Percentiles rank a stretch among this genome's conserved stretches.
Evolutionary conservation across 495 filamentous ascomycete genomes (phyloP).

Genomic region (Neurospora tetraspora): DNA sequence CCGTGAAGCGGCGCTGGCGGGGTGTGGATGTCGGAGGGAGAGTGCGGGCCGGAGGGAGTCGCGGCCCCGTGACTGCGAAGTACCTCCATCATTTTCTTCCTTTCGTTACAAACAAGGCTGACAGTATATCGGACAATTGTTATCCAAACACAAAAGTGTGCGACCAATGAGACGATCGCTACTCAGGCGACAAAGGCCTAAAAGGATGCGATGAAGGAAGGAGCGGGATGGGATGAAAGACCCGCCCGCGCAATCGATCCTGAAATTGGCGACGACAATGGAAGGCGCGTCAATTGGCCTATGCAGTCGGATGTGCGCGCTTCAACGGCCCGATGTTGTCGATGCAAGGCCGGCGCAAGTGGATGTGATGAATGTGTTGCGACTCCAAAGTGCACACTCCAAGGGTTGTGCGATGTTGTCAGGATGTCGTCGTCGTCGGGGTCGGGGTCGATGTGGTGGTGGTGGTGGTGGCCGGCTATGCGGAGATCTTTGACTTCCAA

Average conservation of each 20-base stretch:
- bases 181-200: neutral
- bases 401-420: neutral
- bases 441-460: neutral
- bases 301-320: neutral
- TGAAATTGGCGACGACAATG: neutral
- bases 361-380: neutral
- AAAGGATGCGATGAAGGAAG: neutral
- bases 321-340: neutral
- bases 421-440: neutral
- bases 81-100: neutral
- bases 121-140: neutral
- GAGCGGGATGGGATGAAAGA: neutral
- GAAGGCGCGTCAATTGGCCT: neutral
- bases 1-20: conserved; percentile 69
- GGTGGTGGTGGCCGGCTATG: neutral
- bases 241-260: neutral
- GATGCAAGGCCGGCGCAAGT: neutral
- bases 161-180: neutral
- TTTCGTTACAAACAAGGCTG: neutral
- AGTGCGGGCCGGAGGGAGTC: conserved; percentile 49
- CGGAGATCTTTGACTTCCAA: neutral
- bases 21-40: conserved; percentile 47
- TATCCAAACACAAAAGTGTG: neutral
- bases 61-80: conserved; percentile 17
- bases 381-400: neutral